Base-by-base conservation (phyloP, 2,329 filamentous ascomycete species). In the Alternaria triticimaculans region DNA sequence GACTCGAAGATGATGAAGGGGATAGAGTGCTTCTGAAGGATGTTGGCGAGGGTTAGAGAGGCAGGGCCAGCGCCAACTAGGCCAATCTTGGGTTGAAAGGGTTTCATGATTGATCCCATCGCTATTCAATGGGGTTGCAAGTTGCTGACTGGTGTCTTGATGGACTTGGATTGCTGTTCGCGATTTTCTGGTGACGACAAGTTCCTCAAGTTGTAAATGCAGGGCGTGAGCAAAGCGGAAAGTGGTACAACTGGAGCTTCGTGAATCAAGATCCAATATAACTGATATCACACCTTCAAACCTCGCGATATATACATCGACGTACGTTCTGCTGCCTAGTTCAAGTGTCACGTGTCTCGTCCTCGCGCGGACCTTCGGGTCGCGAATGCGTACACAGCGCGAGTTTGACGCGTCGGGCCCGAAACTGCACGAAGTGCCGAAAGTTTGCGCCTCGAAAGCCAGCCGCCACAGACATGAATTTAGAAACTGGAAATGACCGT, bases 1-100 rank as follows among this genome's bases (percentile, higher is more conserved):
- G 71, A 58, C 84, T 77, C 74, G 67, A 84, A 89, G 25, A 89
- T 76, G 7, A 81, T 84, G 63, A 82, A 82, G 5, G 83, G 73
- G 53, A 87, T 79, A 51, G 78, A 75, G 60, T 83, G 78, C n/a
- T 80, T 73, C 54, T 84, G 79, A 8, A 89, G 82, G 37, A 89
- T 81, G 20, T 84, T 82, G 44, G 85, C 86, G 2, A 88, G 79
- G 50, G 83, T 84, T 46, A 84, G 83, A 64, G 85, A 85, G 3
- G 74, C 76, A 11, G 81, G 81, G 15, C 81, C 81, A 4, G 71
- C 78, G 58, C 80, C 80, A 28, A 81, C 68, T 50, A 82, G 76
- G 56, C 76, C 77, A 58, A 82, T 81, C 45, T 73, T 74, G 26
- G 23, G 28, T 6, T 41, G 37, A 2, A 14, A n/a, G 1, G 12